Percentiles rank a stretch among this genome's conserved stretches.
phyloP scores from a whole-genome alignment of 306 rosid genomes.

The Sphenostylis stenocarpa region DNA sequence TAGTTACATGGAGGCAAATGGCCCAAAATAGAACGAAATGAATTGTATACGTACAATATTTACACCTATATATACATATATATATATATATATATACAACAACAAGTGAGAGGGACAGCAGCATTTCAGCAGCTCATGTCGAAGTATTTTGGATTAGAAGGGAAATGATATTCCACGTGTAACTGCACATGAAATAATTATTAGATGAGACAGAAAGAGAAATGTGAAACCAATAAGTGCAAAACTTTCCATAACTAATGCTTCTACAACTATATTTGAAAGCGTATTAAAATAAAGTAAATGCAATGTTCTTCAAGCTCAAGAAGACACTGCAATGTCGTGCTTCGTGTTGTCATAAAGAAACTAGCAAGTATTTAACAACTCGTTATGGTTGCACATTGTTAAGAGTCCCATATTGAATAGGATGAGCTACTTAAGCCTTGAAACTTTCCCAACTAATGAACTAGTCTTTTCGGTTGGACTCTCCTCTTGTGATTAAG shows the following conservation, averaged over 20 bases:
- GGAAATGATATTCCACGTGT: slow-evolving; percentile 75
- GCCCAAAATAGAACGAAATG: slow-evolving; percentile 26
- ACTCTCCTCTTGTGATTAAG: no score
- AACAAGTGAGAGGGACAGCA: slow-evolving; percentile 5
- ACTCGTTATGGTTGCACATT: not conserved
- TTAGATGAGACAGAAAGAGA: not conserved
- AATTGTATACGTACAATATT: slow-evolving; percentile 41
- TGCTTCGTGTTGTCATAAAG: not conserved
- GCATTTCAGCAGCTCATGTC: slow-evolving; percentile 48
- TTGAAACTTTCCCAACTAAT: no score
- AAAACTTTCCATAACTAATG: not conserved
- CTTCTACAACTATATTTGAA: not conserved
- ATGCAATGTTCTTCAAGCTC: not conserved
- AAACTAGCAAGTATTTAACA: not conserved
- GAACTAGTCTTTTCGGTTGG: no score
- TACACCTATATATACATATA: slow-evolving; percentile 43
- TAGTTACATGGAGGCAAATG: slow-evolving; percentile 33
- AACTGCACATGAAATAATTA: slow-evolving; percentile 49
- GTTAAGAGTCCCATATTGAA: no score
- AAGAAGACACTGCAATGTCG: not conserved
- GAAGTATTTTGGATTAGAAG: slow-evolving; percentile 78
- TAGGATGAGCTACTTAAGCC: no score
- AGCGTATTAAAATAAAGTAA: not conserved
- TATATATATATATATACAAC: slow-evolving; percentile 8
- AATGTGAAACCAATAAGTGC: not conserved